Evolutionary conservation across 106 monocot genomes (phyloP).

Genomic region (Dendrobium catenatum): DNA sequence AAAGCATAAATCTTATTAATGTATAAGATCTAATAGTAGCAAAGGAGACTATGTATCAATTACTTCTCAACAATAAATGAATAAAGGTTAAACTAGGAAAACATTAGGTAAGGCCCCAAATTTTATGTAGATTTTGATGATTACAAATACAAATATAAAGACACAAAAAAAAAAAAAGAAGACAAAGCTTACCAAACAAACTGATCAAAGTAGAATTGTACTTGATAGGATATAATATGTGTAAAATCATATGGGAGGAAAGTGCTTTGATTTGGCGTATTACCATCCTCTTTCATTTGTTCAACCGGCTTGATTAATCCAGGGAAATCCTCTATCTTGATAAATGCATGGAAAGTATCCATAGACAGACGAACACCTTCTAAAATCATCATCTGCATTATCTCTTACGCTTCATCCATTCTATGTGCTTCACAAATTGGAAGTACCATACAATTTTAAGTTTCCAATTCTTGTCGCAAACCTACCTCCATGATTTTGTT

Average conservation of each 20-base stretch:
- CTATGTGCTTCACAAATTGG: slow-evolving; percentile 32
- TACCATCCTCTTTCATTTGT: slow-evolving; percentile 50
- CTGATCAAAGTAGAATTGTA: too few species aligned
- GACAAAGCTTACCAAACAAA: slow-evolving; percentile 11
- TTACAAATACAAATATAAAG: too few species aligned
- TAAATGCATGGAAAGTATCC: slow-evolving; percentile 74
- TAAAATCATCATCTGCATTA: slow-evolving; percentile 57
- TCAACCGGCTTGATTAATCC: slow-evolving; percentile 43
- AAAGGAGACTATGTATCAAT: too few species aligned
- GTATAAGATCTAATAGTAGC: too few species aligned
- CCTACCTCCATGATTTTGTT: slow-evolving; percentile 52
- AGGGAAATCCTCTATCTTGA: slow-evolving; percentile 37
- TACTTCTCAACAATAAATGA: too few species aligned
- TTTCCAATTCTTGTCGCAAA: slow-evolving; percentile 41
- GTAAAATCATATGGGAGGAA: slow-evolving; percentile 25
- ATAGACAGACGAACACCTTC: slow-evolving; percentile 41
- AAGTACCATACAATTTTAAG: slow-evolving; percentile 57
- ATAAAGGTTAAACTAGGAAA: too few species aligned
- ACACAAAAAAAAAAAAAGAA: neutral
- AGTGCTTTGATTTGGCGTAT: slow-evolving; percentile 37
- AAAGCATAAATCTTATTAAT: too few species aligned
- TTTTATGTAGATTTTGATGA: too few species aligned
- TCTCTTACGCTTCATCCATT: slow-evolving; percentile 49
- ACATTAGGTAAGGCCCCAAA: too few species aligned
- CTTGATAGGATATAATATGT: too few species aligned